phyloP scores from a whole-genome alignment of 2,329 filamentous ascomycete species.

The Fusarium luffae region DNA sequence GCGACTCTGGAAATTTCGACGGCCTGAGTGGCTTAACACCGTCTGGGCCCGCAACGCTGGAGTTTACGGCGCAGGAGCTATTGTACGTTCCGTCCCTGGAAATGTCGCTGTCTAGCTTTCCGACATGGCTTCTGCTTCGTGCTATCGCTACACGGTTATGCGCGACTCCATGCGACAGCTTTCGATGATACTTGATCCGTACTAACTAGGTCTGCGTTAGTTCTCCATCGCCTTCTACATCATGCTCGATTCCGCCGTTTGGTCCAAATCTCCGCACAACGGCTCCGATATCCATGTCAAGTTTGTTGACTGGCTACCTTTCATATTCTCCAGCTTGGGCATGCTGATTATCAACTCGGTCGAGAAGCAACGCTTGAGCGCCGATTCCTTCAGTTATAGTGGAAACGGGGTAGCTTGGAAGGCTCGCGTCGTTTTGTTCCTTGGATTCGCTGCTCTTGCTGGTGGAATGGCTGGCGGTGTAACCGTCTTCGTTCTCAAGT shows the following conservation, averaged over 20 bases:
- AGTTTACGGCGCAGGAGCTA: constrained; percentile 70
- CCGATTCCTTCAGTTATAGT: constrained; percentile 71
- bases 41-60: constrained; percentile 71
- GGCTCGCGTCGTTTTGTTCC: constrained; percentile 73
- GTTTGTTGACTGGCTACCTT: constrained; percentile 76
- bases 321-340: constrained; percentile 73
- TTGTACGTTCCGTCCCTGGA: constrained; percentile 60
- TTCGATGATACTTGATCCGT: background rate
- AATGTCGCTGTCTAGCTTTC: background rate
- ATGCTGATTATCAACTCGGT: constrained; percentile 79
- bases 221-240: constrained; percentile 76
- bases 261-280: constrained; percentile 71
- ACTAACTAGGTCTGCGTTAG: constrained; percentile 46
- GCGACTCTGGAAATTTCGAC: constrained; percentile 74
- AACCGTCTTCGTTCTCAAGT: constrained; percentile 75
- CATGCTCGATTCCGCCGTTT: constrained; percentile 74
- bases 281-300: constrained; percentile 69
- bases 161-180: background rate
- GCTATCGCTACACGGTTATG: background rate
- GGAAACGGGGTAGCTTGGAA: constrained; percentile 75
- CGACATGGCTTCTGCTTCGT: background rate
- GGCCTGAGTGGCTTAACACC: constrained; percentile 74
- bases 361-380: constrained; percentile 72
- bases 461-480: constrained; percentile 76
- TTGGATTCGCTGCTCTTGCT: constrained; percentile 73